A percentile compares a stretch with the other conserved stretches of the same genome.
phyloP scores from a whole-genome alignment of 2,329 filamentous ascomycete genomes.

The Apiospora pterosperma region DNA sequence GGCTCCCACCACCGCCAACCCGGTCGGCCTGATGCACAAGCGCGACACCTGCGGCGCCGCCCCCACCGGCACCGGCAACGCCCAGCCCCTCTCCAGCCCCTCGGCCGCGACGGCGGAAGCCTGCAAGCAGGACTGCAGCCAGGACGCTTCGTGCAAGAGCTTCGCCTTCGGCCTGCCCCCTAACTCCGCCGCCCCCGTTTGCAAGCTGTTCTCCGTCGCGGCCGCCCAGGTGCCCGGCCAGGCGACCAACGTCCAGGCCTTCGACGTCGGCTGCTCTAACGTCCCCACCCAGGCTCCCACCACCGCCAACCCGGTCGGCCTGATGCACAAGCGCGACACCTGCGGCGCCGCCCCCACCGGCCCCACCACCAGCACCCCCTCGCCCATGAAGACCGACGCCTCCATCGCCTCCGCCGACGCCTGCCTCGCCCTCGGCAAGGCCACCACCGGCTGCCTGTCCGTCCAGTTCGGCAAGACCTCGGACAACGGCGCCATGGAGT shows the following conservation, averaged over 20 bases:
- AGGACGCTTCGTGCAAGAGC: background rate
- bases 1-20: slow-evolving; percentile 7
- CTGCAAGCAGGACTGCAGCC: background rate
- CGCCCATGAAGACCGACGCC: slow-evolving; percentile 4
- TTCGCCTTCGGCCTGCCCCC: too few relatives aligned
- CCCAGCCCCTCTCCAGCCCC: background rate
- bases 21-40: background rate
- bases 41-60: background rate
- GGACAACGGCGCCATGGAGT: slow-evolving; percentile 2
- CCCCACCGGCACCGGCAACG: background rate
- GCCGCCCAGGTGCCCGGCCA: slow-evolving; percentile 10
- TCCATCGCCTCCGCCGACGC: slow-evolving; percentile 5
- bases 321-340: too few relatives aligned
- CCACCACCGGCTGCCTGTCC: background rate
- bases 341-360: slow-evolving; percentile 2
- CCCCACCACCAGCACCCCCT: background rate
- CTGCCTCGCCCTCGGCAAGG: slow-evolving; percentile 6
- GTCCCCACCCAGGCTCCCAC: slow-evolving; percentile 10
- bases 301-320: slow-evolving; percentile 2
- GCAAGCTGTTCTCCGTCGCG: background rate
- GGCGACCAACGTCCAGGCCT: slow-evolving; percentile 10
- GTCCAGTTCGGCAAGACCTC: slow-evolving; percentile 5
- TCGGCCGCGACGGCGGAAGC: background rate
- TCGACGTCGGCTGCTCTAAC: too few relatives aligned
- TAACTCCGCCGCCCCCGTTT: background rate